phyloP scores from a whole-genome alignment of 805 yeast species.

The Komagataella ulmi region DNA sequence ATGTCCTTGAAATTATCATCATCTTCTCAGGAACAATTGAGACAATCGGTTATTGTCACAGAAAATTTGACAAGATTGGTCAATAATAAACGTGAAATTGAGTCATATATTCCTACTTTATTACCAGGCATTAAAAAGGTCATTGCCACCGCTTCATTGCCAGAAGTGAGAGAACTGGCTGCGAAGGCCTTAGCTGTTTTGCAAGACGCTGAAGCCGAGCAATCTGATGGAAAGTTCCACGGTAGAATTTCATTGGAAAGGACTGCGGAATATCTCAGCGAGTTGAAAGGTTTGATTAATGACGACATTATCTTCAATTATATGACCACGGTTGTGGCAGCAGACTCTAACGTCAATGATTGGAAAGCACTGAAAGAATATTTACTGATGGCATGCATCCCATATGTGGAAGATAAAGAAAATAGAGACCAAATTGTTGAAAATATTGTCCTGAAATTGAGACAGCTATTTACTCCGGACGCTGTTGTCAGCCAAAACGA shows the following conservation, averaged over 20 bases:
- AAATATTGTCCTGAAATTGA: conserved; percentile 30
- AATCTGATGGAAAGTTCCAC: conserved; percentile 58
- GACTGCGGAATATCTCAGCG: conserved; percentile 30
- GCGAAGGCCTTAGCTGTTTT: conserved; percentile 73
- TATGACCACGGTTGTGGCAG: conserved; percentile 36
- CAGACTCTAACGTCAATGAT: conserved; percentile 61
- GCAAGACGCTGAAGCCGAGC: conserved; percentile 63
- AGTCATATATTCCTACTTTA: conserved; percentile 70
- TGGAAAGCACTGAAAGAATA: conserved; percentile 53
- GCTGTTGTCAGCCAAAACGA: conserved; percentile 47
- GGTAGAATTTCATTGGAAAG: conserved; percentile 54
- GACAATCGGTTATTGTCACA: conserved; percentile 92
- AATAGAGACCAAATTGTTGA: conserved; percentile 27
- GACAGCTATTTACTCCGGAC: conserved; percentile 39
- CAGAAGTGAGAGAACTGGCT: conserved; percentile 93
- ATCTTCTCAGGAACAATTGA: conserved; percentile 87
- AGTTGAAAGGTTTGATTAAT: conserved; percentile 13
- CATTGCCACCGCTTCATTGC: conserved; percentile 79
- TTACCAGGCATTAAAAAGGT: conserved; percentile 90
- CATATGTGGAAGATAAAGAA: conserved; percentile 19
- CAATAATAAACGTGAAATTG: conserved; percentile 86
- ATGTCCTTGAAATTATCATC: conserved; percentile 81
- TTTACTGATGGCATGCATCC: conserved; percentile 24
- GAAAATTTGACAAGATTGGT: conserved; percentile 94
- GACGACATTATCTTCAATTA: conserved; percentile 32